Base-by-base conservation (phyloP, 2,329 filamentous ascomycete species). In the Pseudogymnoascus sp. region DNA sequence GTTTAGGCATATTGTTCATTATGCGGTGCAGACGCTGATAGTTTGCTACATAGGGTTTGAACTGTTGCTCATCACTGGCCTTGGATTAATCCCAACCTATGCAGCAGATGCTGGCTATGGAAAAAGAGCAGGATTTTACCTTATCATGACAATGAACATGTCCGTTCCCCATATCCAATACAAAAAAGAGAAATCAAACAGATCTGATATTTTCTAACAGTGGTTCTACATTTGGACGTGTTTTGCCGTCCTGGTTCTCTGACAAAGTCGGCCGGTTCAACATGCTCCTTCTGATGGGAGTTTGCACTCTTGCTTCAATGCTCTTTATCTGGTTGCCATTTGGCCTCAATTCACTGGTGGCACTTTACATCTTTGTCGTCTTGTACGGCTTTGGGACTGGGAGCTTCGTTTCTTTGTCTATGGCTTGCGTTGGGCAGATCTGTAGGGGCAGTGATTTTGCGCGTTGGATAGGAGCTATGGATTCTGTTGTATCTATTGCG, bases 141-240 rank as follows among this genome's bases (percentile, higher is more conserved):
- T 94, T 64, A 77, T 95, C 45, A 88, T 90, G 22, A 87, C 95
- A 67, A 81, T 96, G 72, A 96, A 96, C 72, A 89, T 85, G 60
- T 61, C 12, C 1, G 60, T 35, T 12, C 23, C 12, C 19, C 38
- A 25, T 8, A 25, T 6, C 35, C 25, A 25, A 25, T 8, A 16
- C 35, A 19, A n/a, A 30, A n/a, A 39, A 14, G 14, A 7, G 7
- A 41, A 23, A n/a, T n/a, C 2, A 25, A 30, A 19, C 33, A 39
- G 25, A 8, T 4, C 49, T 55, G 8, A 60, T 33, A 16, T 19
- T 19, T 52, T 58, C 19, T 30, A 3, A 23, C 16, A 61, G 60
- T 45, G 60, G 60, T 12, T 61, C 60, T 30, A 12, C 36, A 30
- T 52, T 61, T 45, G 60, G 60, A 28, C 60, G 60, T 33, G 8